Percentiles rank a stretch among this genome's conserved stretches.
Conservation (phyloP, 2,329 filamentous ascomycete genomes). For the Phoma sp. region DNA sequence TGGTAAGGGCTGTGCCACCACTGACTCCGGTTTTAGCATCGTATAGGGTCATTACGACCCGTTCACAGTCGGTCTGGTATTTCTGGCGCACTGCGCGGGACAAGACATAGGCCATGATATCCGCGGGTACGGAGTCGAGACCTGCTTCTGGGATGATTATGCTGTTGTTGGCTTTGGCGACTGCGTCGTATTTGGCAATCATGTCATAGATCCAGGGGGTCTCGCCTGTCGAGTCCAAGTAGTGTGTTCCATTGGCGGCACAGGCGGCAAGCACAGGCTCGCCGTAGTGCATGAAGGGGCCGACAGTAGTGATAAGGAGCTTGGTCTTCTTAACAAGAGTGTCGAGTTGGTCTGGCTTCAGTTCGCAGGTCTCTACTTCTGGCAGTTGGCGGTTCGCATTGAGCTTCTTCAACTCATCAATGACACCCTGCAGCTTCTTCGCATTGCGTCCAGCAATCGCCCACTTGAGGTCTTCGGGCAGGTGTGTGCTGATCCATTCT, state of each 20-base stretch:
- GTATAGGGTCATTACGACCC: constrained; percentile 60
- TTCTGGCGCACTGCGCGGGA: constrained; percentile 60
- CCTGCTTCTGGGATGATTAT: constrained; percentile 67
- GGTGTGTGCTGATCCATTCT: constrained; percentile 72
- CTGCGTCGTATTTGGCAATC: constrained; percentile 65
- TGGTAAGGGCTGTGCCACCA: constrained; percentile 68
- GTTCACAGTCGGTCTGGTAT: constrained; percentile 56
- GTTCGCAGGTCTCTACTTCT: constrained; percentile 49
- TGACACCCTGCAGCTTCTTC: constrained; percentile 73
- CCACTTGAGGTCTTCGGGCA: constrained; percentile 83
- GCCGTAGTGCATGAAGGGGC: constrained; percentile 69
- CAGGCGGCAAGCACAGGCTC: constrained; percentile 69
- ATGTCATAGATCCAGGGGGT: constrained; percentile 68
- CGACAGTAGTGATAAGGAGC: constrained; percentile 66
- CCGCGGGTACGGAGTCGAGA: constrained; percentile 66
- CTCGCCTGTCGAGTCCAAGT: constrained; percentile 70
- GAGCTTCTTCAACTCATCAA: constrained; percentile 67
- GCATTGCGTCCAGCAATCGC: constrained; percentile 84
- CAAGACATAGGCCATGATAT: constrained; percentile 61
- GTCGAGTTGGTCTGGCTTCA: constrained; percentile 58
- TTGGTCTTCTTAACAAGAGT: constrained; percentile 61
- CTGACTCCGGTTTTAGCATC: constrained; percentile 57
- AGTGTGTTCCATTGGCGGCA: constrained; percentile 69
- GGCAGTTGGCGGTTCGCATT: constrained; percentile 70
- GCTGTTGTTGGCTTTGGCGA: constrained; percentile 64